Evolutionary conservation across 1,139 yeast species (phyloP), one percentile per base, ranked within the genome.

Genomic region (Pneumocystis murina): DNA sequence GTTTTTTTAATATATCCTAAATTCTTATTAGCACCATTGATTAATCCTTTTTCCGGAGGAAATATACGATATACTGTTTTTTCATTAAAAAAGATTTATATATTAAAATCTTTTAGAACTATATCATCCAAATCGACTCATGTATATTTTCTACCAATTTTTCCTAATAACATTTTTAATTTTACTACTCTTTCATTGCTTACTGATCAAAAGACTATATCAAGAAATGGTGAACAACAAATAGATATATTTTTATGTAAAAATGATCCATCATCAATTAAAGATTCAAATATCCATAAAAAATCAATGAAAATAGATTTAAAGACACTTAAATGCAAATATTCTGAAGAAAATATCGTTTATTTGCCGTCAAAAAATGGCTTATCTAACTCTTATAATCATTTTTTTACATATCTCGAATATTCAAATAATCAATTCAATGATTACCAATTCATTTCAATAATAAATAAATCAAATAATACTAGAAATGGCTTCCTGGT

Each of bases 401-500:
- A 59, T 38, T 55, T 54, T 24, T 33, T 62, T 12, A 59, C 55
- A 17, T 62, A 62, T 48, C 30, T 62, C 57, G 61, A 65, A 62
- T 59, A 61, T 55, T 14, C 65, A 36, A 24, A 61, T 60, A 28
- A 61, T 63, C 14, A 69, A 66, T 14, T 64, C 71, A 41, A 59
- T 69, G 16, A 71, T 74, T 66, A 66, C 64, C 59, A 69, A 71
- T 58, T 64, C 69, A 41, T 73, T 70, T 3, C 59, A 63, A 39
- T 30, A 78, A 10, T 78, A 4, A 74, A 73, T 54, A 66, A 55
- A 63, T 60, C 20, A 41, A 57, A 61, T 38, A 62, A 59, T 1
- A 61, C 64, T 4, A 75, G 75, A 41, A 70, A 77, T 0, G 70
- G 71, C 1, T 68, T 72, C 39, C 65, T 71, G 3, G 65, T 74